Evolutionary conservation across 2,329 filamentous ascomycete genomes (phyloP), one percentile per base, ranked within the genome.

Genomic region (Leptographium galeiforme): DNA sequence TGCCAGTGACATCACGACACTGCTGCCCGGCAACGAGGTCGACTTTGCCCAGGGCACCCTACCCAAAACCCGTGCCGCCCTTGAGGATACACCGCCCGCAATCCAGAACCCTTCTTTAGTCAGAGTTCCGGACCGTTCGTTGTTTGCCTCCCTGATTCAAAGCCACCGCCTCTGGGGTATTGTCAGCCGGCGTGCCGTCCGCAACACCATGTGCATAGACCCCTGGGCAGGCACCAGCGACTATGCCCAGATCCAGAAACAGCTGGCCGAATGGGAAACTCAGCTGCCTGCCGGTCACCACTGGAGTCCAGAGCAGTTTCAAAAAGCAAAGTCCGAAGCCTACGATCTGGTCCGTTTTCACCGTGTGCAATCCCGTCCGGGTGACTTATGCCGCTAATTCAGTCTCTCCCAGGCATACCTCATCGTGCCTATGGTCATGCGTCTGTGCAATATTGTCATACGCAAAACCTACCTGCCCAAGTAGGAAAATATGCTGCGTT

Each of bases 391-490:
- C 1, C 1, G 6, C 48, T 11, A 32, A 46, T 7, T 6, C 7
- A 4, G 14, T 8, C 33, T 18, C 6, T 33, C 16, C 16, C 32
- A 77, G 75, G 74, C 72, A 1, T 80, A 79, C 60, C 67, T 79
- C 12, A 73, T 73, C 44, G 70, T 78, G 6, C 78, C 76, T 5
- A 78, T 78, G 67, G 72, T 76, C 52, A 70, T 74, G 2, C 70
- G 76, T 4, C 69, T 80, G 6, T 79, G 76, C 61, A 77, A 79
- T 54, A 78, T 80, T 52, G 71, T 80, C 14, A 63, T 78, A 25
- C 71, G 77, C 18, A 74, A 75, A 52, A 70, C 74, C n/a, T 78
- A 78, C 18, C 48, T 77, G 53, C 82, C 85, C 57, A 72, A 79
- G 80, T 83, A 34, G 12, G 6, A 14, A 47, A 8, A 34, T 16